Conservation (phyloP, 164 flowering plant species). For the Vitis vinifera region DNA sequence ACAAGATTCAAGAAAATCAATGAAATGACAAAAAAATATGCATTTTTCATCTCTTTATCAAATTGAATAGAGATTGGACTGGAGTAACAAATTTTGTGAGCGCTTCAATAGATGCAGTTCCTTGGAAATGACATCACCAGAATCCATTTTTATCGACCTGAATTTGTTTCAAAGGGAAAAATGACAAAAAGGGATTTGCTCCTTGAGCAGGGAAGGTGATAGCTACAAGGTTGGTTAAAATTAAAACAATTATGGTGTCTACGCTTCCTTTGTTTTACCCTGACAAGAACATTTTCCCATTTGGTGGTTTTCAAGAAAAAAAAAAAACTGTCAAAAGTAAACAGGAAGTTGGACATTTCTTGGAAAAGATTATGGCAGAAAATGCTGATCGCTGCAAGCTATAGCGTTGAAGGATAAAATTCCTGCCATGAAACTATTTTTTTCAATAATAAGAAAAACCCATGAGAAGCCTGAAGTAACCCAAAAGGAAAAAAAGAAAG, state of each 20-base stretch:
- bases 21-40: neutral
- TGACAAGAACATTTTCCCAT: no score
- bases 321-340: neutral
- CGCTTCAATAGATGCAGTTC: neutral
- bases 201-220: neutral
- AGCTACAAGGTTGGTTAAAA: neutral
- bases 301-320: neutral
- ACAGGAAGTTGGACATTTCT: neutral
- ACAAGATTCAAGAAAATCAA: neutral
- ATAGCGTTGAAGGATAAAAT: no score
- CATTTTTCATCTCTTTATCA: no score
- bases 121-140: neutral
- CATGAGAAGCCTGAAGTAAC: no score
- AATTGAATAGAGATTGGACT: no score
- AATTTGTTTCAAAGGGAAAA: neutral
- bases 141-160: neutral
- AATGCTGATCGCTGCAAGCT: no score
- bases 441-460: no score
- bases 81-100: neutral
- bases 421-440: no score
- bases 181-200: neutral
- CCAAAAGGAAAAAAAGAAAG: neutral
- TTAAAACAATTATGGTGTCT: neutral
- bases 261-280: no score
- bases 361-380: no score